Conservation (phyloP, 1,284 basidiomycete species). For the Waitea zeae region DNA sequence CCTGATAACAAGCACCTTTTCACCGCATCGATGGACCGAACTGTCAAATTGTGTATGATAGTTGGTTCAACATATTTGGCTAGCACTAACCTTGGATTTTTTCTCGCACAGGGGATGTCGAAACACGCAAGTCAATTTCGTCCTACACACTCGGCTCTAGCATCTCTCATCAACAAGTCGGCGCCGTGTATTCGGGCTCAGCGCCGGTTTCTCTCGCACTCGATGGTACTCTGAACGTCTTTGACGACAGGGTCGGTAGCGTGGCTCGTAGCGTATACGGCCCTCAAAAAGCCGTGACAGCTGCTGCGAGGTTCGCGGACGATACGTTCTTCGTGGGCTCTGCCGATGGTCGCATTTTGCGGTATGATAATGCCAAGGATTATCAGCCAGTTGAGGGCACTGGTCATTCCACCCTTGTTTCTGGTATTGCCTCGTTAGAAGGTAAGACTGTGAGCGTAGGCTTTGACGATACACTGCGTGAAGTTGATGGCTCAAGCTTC, state of each 20-base stretch:
- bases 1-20: conserved; percentile 57
- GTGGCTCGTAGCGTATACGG: conserved; percentile 48
- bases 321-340: conserved; percentile 69
- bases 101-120: conserved; percentile 52
- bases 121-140: conserved; percentile 44
- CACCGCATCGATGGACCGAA: conserved; percentile 80
- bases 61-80: conserved; percentile 1
- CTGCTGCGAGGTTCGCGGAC: conserved; percentile 27
- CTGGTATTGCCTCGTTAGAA: conserved; percentile 36
- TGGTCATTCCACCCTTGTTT: conserved; percentile 58
- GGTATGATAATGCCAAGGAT: conserved; percentile 26
- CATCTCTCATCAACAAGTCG: conserved; percentile 71
- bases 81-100: background rate
- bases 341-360: conserved; percentile 70
- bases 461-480: conserved; percentile 62
- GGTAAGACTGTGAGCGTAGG: conserved; percentile 54
- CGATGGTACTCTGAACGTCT: conserved; percentile 70
- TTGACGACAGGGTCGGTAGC: conserved; percentile 59
- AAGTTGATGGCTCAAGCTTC: conserved; percentile 37
- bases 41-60: conserved; percentile 72
- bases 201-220: conserved; percentile 78
- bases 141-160: conserved; percentile 60
- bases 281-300: conserved; percentile 68
- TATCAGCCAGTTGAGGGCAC: conserved; percentile 39
- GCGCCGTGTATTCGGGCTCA: conserved; percentile 59